Conservation (phyloP, 2,329 filamentous ascomycete species). For the Metarhizium anisopliae region DNA sequence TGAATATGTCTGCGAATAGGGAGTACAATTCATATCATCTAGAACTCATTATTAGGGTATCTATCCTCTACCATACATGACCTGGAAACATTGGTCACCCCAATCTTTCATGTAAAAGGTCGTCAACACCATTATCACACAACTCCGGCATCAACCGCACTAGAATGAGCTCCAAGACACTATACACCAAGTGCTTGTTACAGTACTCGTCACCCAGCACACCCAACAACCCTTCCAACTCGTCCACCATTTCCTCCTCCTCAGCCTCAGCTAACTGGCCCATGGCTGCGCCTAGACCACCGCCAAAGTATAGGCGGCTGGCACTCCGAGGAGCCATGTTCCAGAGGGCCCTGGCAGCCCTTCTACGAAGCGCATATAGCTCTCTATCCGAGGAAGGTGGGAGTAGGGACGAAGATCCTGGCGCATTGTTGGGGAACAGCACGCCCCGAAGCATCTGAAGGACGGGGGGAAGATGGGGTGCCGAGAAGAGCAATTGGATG, state of each 20-base stretch:
- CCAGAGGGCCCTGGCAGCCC: conserved; percentile 54
- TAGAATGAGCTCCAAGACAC: conserved; percentile 72
- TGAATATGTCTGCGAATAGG: not conserved
- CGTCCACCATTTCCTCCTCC: conserved; percentile 35
- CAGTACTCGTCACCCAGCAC: conserved; percentile 75
- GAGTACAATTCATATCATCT: not conserved
- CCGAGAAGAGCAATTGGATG: conserved; percentile 50
- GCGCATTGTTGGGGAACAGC: conserved; percentile 79
- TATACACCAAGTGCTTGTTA: conserved; percentile 87
- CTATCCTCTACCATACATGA: not conserved
- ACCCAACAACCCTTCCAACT: conserved; percentile 60
- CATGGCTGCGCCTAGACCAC: conserved; percentile 20
- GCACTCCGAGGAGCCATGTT: conserved; percentile 37
- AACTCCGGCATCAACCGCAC: conserved; percentile 79
- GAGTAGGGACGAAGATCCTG: conserved; percentile 52
- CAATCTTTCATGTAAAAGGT: conserved; percentile 67
- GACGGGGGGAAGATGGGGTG: conserved; percentile 54
- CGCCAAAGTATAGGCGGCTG: conserved; percentile 42
- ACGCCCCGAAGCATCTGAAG: conserved; percentile 65
- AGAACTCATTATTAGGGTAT: not conserved
- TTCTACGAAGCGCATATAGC: conserved; percentile 52
- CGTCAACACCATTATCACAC: conserved; percentile 58
- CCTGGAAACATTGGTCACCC: conserved; percentile 9
- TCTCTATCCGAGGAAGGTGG: conserved; percentile 53
- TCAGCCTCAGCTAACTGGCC: conserved; percentile 19